Percentiles rank a stretch among this genome's conserved stretches.
phyloP scores from a whole-genome alignment of 805 yeast species.

The Candida sanyiensis region DNA sequence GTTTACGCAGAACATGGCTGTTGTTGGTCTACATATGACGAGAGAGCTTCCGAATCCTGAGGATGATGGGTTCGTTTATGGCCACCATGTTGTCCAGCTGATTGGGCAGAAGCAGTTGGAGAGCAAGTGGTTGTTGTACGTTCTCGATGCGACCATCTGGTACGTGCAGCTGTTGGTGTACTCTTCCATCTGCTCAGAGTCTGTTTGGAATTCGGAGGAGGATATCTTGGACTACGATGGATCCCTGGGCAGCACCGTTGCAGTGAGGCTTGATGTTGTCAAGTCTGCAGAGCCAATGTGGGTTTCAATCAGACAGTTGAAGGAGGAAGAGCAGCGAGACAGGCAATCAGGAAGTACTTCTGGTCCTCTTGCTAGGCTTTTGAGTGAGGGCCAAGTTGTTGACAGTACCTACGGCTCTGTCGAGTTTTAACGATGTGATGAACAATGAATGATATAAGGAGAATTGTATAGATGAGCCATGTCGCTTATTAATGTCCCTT shows the following conservation, averaged over 20 bases:
- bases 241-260: slow-evolving; percentile 18
- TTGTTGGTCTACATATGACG: slow-evolving; percentile 11
- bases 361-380: not conserved
- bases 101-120: slow-evolving; percentile 22
- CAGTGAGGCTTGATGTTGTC: slow-evolving; percentile 12
- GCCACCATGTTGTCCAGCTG: slow-evolving; percentile 23
- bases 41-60: slow-evolving; percentile 21
- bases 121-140: slow-evolving; percentile 14
- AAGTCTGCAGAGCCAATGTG: slow-evolving; percentile 14
- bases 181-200: slow-evolving; percentile 10
- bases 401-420: slow-evolving; percentile 4
- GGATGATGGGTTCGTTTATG: slow-evolving; percentile 22
- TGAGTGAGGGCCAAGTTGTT: not conserved
- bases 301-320: slow-evolving; percentile 12
- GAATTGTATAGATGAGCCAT: no score
- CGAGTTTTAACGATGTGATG: not conserved
- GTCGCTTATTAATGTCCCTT: no score
- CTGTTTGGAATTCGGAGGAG: no score
- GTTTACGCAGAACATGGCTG: not conserved
- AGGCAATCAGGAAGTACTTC: not conserved
- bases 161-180: slow-evolving; percentile 16
- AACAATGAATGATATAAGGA: no score
- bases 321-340: slow-evolving; percentile 13
- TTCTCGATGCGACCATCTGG: slow-evolving; percentile 15
- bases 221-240: slow-evolving; percentile 21